Evolutionary conservation across 1,284 basidiomycete species (phyloP).

Genomic region (Trichosporon sp.): DNA sequence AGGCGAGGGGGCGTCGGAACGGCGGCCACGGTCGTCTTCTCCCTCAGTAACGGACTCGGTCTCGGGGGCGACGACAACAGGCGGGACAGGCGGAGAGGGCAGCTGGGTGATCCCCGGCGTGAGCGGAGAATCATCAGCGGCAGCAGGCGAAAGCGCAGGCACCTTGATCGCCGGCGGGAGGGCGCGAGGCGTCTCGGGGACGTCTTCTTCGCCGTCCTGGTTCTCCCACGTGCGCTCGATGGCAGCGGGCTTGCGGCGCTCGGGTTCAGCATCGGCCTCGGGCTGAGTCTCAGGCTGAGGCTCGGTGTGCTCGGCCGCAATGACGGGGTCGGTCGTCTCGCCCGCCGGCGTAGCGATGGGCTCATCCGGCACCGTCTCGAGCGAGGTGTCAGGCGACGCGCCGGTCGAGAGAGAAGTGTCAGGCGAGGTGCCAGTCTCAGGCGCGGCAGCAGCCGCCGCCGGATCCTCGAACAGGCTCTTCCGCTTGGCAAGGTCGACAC

Average conservation of each 20-base stretch:
- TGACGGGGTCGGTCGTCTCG: background rate
- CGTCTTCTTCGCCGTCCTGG: background rate
- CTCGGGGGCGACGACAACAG: too few relatives aligned
- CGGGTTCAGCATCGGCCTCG: background rate
- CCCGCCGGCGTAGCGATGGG: background rate
- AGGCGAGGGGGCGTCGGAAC: background rate
- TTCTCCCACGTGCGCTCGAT: background rate
- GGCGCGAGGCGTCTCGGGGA: background rate
- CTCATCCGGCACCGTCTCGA: background rate
- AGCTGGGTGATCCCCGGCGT: background rate
- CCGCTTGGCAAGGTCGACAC: background rate
- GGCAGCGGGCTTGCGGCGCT: background rate
- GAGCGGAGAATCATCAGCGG: background rate
- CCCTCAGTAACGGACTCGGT: too few relatives aligned
- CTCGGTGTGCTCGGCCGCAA: background rate
- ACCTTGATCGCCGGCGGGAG: background rate
- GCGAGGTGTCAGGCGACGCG: background rate
- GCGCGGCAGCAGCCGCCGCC: too few relatives aligned
- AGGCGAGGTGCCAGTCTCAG: background rate
- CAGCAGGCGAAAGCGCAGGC: background rate
- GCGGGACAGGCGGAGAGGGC: background rate
- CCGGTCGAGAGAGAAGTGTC: background rate
- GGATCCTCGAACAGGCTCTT: conserved; percentile 1
- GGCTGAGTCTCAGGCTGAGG: too few relatives aligned
- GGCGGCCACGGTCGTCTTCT: background rate